Conservation (phyloP, 1,284 basidiomycete species). For the Trametes versicolor region DNA sequence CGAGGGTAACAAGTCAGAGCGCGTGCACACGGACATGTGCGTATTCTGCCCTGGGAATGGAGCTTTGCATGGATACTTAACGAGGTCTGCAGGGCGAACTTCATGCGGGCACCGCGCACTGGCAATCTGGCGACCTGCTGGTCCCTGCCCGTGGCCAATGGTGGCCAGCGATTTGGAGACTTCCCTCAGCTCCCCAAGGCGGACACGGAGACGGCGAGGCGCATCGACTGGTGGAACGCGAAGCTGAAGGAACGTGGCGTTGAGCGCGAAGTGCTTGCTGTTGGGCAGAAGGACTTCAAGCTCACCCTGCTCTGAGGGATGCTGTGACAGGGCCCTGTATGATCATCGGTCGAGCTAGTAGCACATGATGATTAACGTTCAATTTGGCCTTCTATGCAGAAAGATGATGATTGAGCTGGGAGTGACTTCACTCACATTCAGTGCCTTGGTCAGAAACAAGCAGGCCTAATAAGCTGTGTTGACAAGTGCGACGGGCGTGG, state of each 20-base stretch:
- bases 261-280: constrained; percentile 28
- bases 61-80: background rate
- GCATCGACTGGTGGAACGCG: constrained; percentile 40
- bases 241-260: constrained; percentile 35
- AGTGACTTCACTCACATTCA: no score
- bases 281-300: constrained; percentile 24
- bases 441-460: no score
- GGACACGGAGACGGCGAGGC: constrained; percentile 27
- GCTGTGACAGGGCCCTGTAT: background rate
- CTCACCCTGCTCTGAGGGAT: constrained; percentile 16
- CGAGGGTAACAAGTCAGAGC: constrained; percentile 35
- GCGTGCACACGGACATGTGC: constrained; percentile 38
- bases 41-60: constrained; percentile 11
- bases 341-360: background rate
- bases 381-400: no score
- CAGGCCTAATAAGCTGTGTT: no score
- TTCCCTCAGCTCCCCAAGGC: constrained; percentile 37
- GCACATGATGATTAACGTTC: no score
- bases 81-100: constrained; percentile 31
- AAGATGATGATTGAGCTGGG: no score
- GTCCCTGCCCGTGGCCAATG: constrained; percentile 30
- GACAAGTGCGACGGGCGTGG: background rate
- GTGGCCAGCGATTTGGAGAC: constrained; percentile 24
- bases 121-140: constrained; percentile 37
- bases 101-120: constrained; percentile 26